Percentiles rank a stretch among this genome's conserved stretches.
Evolutionary conservation across 768 basidiomycete genomes (phyloP).

Genomic region (Scleroderma bovista): DNA sequence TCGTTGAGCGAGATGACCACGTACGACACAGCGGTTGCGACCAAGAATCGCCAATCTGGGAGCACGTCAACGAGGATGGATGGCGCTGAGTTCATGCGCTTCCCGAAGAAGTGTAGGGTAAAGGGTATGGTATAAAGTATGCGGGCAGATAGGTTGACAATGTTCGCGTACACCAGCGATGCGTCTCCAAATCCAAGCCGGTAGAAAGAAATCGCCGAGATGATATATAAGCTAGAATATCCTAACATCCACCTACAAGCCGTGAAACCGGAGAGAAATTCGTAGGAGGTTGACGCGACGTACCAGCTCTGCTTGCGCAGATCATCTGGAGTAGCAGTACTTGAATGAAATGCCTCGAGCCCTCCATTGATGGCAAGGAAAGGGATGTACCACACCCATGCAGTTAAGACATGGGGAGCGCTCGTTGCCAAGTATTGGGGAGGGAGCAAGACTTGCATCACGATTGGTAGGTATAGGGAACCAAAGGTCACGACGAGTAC

Average conservation of each 20-base stretch:
- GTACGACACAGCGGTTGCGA: conserved; percentile 18
- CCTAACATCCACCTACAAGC: conserved; percentile 63
- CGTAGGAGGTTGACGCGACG: conserved; percentile 12
- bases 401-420: conserved; percentile 68
- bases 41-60: conserved; percentile 25
- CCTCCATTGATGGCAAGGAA: conserved; percentile 86
- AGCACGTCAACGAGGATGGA: conserved; percentile 10
- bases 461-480: conserved; percentile 65
- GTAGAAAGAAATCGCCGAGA: conserved; percentile 44
- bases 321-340: conserved; percentile 63
- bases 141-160: conserved; percentile 56
- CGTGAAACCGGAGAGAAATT: conserved; percentile 1
- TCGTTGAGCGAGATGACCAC: conserved; percentile 15
- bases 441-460: conserved; percentile 68
- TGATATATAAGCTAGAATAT: conserved; percentile 67
- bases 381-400: conserved; percentile 89
- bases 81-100: conserved; percentile 9
- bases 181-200: conserved; percentile 51
- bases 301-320: conserved; percentile 64
- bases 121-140: conserved; percentile 58
- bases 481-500: conserved; percentile 71
- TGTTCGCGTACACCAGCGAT: conserved; percentile 73
- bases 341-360: conserved; percentile 85
- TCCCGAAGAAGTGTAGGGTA: conserved; percentile 41
- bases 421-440: conserved; percentile 65